These are phyloP conservation scores for Hymenoscyphus fructigenus DNA, from an alignment of 2,329 filamentous ascomycete species.

Conservation along the genomic window DNA sequence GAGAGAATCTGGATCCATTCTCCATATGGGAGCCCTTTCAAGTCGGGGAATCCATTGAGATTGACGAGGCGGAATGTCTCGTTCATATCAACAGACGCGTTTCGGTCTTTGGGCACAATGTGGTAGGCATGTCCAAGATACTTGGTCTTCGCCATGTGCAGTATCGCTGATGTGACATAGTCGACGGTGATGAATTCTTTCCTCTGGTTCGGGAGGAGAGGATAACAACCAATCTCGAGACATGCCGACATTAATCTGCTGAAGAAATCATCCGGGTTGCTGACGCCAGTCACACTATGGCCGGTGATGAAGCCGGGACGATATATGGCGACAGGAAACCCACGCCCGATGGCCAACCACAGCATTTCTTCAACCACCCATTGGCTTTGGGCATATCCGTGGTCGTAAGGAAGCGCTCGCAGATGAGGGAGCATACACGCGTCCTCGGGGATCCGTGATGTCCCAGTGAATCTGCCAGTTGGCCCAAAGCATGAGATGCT, in stretches of 20 bases:
- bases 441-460: not conserved
- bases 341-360: constrained; percentile 1
- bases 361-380: constrained; percentile 4
- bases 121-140: not conserved
- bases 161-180: not conserved
- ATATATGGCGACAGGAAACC: constrained; percentile 7
- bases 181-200: constrained; percentile 4
- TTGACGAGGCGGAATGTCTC: not conserved
- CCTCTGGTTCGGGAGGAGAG: constrained; percentile 3
- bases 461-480: not conserved
- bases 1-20: not conserved
- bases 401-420: constrained; percentile 3
- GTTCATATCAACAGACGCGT: constrained; percentile 1
- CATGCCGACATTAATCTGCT: not conserved
- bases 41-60: not conserved
- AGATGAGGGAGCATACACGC: not conserved
- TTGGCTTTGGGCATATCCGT: constrained; percentile 6
- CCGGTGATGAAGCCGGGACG: constrained; percentile 5
- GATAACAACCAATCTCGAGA: not conserved
- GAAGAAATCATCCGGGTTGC: constrained; percentile 4
- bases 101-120: not conserved
- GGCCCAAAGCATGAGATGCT: constrained; percentile 1
- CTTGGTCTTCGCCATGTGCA: constrained; percentile 4
- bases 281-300: constrained; percentile 4
- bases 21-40: not conserved